A percentile compares a stretch with the other conserved stretches of the same genome.
Evolutionary conservation across 2,329 filamentous ascomycete species (phyloP).

Genomic region (Neonectria hederae): DNA sequence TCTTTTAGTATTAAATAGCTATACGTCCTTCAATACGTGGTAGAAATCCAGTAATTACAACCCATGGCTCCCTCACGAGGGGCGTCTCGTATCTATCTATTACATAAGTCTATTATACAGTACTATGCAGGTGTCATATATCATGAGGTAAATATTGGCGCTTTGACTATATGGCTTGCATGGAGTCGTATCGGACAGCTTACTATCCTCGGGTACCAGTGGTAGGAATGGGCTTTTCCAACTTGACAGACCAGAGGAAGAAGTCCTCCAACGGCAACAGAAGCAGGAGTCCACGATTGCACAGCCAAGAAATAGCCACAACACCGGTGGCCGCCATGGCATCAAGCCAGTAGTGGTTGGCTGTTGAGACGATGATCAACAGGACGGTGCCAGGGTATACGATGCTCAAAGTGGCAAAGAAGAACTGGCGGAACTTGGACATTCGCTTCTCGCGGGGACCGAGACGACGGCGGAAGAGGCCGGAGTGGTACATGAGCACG

Average conservation of each 20-base stretch:
- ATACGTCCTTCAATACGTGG: neutral
- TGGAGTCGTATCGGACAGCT: neutral
- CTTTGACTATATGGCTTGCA: neutral
- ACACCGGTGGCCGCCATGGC: constrained; percentile 71
- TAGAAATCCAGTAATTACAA: neutral
- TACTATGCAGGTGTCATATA: neutral
- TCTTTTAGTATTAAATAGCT: constrained; percentile 32
- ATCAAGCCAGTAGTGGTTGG: constrained; percentile 73
- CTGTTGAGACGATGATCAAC: constrained; percentile 67
- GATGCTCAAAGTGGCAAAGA: constrained; percentile 52
- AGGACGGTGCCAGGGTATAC: constrained; percentile 64
- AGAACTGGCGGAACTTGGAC: constrained; percentile 41
- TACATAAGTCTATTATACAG: neutral
- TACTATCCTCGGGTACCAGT: constrained; percentile 43
- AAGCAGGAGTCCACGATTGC: constrained; percentile 63
- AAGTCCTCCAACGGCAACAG: constrained; percentile 72
- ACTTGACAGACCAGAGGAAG: constrained; percentile 68
- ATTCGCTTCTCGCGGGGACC: constrained; percentile 42
- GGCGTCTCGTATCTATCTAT: neutral
- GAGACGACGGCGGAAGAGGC: constrained; percentile 51
- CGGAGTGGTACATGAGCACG: constrained; percentile 62
- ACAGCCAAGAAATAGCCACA: constrained; percentile 66
- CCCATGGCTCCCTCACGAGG: neutral
- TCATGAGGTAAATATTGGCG: neutral
- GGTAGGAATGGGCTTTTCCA: constrained; percentile 71